Percentiles rank a stretch among this genome's conserved stretches.
Evolutionary conservation across 352 stramenopile species (phyloP).

Genomic region (Globisporangium apiculatum): DNA sequence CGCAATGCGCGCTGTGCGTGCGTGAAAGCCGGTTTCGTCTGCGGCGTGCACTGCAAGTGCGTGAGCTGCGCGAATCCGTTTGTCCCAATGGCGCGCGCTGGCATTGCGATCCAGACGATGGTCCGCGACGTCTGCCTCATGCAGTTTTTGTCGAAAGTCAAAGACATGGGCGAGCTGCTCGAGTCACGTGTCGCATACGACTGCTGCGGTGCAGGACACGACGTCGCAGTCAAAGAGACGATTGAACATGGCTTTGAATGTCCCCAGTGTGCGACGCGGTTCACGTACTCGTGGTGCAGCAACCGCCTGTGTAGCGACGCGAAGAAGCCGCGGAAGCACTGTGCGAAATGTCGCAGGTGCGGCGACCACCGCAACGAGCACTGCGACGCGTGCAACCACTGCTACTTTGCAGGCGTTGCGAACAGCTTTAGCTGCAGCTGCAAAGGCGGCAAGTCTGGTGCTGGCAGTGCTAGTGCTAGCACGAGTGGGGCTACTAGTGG

Average conservation of each 20-base stretch:
- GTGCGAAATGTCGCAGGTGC: conserved; percentile 68
- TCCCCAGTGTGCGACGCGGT: conserved; percentile 44
- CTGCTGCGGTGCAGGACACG: conserved; percentile 27
- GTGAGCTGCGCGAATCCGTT: conserved; percentile 76
- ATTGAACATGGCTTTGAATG: conserved; percentile 57
- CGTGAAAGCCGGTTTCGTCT: conserved; percentile 77
- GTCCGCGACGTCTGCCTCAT: conserved; percentile 70
- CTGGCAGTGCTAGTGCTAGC: not conserved
- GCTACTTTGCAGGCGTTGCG: conserved; percentile 78
- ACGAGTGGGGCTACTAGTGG: too few species aligned
- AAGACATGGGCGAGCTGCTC: conserved; percentile 77
- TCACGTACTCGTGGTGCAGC: conserved; percentile 80
- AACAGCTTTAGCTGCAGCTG: conserved; percentile 83
- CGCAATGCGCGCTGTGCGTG: conserved; percentile 76
- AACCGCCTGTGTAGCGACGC: conserved; percentile 64
- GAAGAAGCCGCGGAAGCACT: conserved; percentile 78
- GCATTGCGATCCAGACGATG: conserved; percentile 66
- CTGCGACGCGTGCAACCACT: conserved; percentile 77
- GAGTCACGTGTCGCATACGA: conserved; percentile 63
- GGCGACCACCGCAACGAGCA: conserved; percentile 77
- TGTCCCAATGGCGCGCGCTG: conserved; percentile 56
- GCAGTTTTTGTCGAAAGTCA: conserved; percentile 78
- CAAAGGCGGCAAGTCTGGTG: conserved; percentile 22
- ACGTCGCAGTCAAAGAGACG: conserved; percentile 61
- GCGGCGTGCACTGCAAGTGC: conserved; percentile 71